phyloP scores from a whole-genome alignment of 345 rosid genomes.

The Eucalyptus victrix region DNA sequence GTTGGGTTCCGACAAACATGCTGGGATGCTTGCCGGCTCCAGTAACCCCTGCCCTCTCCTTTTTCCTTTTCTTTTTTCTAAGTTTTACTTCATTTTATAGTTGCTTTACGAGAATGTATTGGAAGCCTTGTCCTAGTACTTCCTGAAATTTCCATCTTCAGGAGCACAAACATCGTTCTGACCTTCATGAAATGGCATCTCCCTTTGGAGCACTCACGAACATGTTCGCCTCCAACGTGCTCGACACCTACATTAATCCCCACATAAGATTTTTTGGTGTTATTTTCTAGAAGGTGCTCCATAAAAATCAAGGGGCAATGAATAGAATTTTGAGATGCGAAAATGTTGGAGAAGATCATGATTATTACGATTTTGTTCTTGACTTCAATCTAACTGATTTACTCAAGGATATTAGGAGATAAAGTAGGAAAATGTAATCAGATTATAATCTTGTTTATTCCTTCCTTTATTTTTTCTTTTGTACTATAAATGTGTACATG shows the following conservation, averaged over 20 bases:
- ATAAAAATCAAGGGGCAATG: background rate
- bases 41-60: background rate
- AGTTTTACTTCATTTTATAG: too few relatives aligned
- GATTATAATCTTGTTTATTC: too few relatives aligned
- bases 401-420: too few relatives aligned
- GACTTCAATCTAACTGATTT: too few relatives aligned
- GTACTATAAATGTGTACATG: too few relatives aligned
- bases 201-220: conserved; percentile 63
- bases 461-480: too few relatives aligned
- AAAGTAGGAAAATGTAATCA: too few relatives aligned
- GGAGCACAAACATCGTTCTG: background rate
- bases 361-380: too few relatives aligned
- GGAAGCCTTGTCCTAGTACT: background rate
- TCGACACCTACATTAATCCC: conserved; percentile 33
- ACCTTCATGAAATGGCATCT: conserved; percentile 94
- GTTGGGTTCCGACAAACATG: too few relatives aligned
- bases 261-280: background rate
- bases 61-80: too few relatives aligned
- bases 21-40: background rate
- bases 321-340: background rate
- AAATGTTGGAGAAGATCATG: background rate
- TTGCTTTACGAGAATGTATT: too few relatives aligned
- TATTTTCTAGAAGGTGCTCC: background rate
- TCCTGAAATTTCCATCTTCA: background rate
- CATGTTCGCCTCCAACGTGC: conserved; percentile 85